Evolutionary conservation across 2,329 filamentous ascomycete species (phyloP), one percentile per base, ranked within the genome.

Genomic region (Aaosphaeria arxii): DNA sequence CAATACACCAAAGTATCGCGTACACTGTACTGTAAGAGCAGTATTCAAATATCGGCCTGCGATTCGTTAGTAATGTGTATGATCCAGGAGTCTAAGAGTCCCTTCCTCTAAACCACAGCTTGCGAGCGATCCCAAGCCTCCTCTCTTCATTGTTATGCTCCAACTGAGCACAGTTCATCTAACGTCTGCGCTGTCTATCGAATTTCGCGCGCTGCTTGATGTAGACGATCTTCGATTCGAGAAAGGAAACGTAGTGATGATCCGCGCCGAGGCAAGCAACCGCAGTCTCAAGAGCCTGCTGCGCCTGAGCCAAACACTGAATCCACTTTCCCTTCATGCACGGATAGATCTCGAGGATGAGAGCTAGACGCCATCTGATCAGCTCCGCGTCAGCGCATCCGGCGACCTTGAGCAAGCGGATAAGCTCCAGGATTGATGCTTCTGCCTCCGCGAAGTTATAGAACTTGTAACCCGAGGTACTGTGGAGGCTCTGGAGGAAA

Each of bases 301-400:
- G 45, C 38, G 42, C 45, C 6, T 42, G 32, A 24, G 35, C 46
- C 7, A 45, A 4, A n/a, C 40, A 39, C 6, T 31, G 31, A 31
- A 29, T 33, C 42, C 32, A 48, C 33, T 43, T 28, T 13, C 24
- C 40, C 17, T 24, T 24, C 40, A 42, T 13, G 3, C 29, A 3
- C 4, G n/a, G 31, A 9, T 40, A 28, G 6, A 48, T 6, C 39
- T 28, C 13, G 7, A 35, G 29, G 5, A n/a, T 29, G 17, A 47
- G 41, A 4, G 9, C 6, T 2, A 11, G 39, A 7, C 48, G 39
- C 45, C 38, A 48, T 30, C 42, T 7, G 30, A 40, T 32, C 24
- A 44, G 7, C 35, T 52, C 43, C 7, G 39, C 5, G 41, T 52
- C 50, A 1, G n/a, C 28, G 33, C 50, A 49, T 3, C 47, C 43